Conservation (phyloP, 208 protist species). For the Angomonas ambiguus region DNA sequence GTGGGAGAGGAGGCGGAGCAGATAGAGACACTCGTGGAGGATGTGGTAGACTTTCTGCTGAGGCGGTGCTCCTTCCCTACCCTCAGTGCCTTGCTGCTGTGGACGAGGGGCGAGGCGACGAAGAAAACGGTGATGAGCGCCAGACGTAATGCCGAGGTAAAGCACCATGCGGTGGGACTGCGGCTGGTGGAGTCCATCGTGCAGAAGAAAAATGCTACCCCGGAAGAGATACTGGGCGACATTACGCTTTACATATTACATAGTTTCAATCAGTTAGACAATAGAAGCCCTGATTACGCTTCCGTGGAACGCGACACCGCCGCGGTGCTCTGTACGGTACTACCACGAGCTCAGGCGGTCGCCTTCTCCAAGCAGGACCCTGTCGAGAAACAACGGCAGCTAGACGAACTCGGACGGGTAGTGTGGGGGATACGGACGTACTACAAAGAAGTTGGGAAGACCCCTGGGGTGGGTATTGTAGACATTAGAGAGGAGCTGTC, state of each 20-base stretch:
- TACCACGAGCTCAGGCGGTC: conserved; percentile 56
- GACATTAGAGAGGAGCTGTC: conserved; percentile 29
- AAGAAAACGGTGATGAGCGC: conserved; percentile 27
- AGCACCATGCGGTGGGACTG: conserved; percentile 62
- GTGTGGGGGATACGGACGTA: conserved; percentile 88
- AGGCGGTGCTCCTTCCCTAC: conserved; percentile 39
- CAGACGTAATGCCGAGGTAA: conserved; percentile 42
- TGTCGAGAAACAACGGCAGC: conserved; percentile 65
- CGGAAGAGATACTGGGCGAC: conserved; percentile 68
- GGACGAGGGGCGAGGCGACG: conserved; percentile 41
- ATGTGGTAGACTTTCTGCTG: conserved; percentile 58
- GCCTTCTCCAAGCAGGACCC: conserved; percentile 67
- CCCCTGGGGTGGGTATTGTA: conserved; percentile 39
- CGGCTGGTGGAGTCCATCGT: conserved; percentile 50
- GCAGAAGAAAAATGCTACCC: conserved; percentile 38
- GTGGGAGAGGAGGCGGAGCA: conserved; percentile 44
- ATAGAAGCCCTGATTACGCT: conserved; percentile 9
- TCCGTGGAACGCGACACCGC: conserved; percentile 31
- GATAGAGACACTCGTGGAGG: conserved; percentile 61
- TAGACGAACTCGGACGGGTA: conserved; percentile 83
- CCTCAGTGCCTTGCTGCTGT: conserved; percentile 56
- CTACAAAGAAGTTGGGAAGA: conserved; percentile 56
- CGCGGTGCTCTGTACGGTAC: conserved; percentile 58
- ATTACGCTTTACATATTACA: conserved; percentile 70
- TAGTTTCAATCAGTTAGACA: conserved; percentile 37